Conservation (phyloP, 2,329 filamentous ascomycete species). For the Chaetoscypha palmicola region DNA sequence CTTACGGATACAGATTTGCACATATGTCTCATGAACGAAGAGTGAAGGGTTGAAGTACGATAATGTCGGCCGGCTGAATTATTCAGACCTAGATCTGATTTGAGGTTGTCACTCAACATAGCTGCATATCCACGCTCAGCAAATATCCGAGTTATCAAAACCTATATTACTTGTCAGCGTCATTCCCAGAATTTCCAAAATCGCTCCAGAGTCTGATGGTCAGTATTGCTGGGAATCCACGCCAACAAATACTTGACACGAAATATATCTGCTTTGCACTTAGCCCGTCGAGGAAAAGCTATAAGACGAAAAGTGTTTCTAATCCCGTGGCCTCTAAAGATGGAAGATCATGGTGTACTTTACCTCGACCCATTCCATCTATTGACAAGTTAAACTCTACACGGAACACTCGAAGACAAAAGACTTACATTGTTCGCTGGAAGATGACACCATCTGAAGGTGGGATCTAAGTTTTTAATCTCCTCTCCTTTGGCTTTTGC, state of each 20-base stretch:
- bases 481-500: neutral
- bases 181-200: too few relatives aligned
- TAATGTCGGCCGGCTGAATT: neutral
- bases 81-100: neutral
- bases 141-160: neutral
- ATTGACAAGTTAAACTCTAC: neutral
- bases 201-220: too few relatives aligned
- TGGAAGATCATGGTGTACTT: too few relatives aligned
- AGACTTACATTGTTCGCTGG: neutral
- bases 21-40: neutral
- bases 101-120: neutral
- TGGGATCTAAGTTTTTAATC: neutral
- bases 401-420: neutral
- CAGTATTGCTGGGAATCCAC: too few relatives aligned
- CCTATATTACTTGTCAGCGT: neutral
- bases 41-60: neutral
- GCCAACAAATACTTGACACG: too few relatives aligned
- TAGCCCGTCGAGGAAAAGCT: too few relatives aligned
- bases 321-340: too few relatives aligned
- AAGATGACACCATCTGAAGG: neutral
- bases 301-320: too few relatives aligned
- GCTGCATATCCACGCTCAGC: neutral
- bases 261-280: too few relatives aligned
- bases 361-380: neutral
- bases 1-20: neutral